Conservation (phyloP, 169 alveolate genomes). For the Eimeria praecox region DNA sequence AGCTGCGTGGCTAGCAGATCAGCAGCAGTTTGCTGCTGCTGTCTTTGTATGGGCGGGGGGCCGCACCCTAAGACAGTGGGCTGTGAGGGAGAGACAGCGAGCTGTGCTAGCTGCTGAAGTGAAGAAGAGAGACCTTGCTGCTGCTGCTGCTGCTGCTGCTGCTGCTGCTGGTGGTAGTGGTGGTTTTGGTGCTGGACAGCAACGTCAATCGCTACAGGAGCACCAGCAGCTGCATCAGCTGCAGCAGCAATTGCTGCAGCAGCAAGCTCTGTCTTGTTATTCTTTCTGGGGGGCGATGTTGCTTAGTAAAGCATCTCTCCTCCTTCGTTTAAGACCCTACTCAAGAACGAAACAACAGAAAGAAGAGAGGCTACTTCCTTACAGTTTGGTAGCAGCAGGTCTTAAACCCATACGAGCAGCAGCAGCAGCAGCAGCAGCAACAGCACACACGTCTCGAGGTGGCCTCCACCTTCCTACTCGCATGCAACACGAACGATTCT, state of each 20-base stretch:
- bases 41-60: constrained; percentile 75
- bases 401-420: constrained; percentile 15
- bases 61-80: constrained; percentile 77
- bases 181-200: too few species aligned
- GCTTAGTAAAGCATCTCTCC: constrained; percentile 49
- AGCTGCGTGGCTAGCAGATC: constrained; percentile 59
- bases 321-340: constrained; percentile 7
- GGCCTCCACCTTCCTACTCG: constrained; percentile 45
- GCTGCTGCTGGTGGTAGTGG: too few species aligned
- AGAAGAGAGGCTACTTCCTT: constrained; percentile 14
- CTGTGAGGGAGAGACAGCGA: constrained; percentile 76
- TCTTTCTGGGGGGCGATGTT: constrained; percentile 71
- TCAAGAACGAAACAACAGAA: neutral
- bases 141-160: constrained; percentile 25
- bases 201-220: too few species aligned
- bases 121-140: constrained; percentile 70
- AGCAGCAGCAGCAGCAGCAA: constrained; percentile 49
- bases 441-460: constrained; percentile 11
- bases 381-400: constrained; percentile 40
- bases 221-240: constrained; percentile 2
- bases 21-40: constrained; percentile 62
- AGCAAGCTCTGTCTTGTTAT: constrained; percentile 72
- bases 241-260: constrained; percentile 68
- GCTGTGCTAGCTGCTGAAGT: constrained; percentile 40
- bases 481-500: neutral